Percentiles rank a stretch among this genome's conserved stretches.
These are phyloP conservation scores for Cyclospora cayetanensis DNA, from an alignment of 169 alveolate species.

Conservation along the genomic window DNA sequence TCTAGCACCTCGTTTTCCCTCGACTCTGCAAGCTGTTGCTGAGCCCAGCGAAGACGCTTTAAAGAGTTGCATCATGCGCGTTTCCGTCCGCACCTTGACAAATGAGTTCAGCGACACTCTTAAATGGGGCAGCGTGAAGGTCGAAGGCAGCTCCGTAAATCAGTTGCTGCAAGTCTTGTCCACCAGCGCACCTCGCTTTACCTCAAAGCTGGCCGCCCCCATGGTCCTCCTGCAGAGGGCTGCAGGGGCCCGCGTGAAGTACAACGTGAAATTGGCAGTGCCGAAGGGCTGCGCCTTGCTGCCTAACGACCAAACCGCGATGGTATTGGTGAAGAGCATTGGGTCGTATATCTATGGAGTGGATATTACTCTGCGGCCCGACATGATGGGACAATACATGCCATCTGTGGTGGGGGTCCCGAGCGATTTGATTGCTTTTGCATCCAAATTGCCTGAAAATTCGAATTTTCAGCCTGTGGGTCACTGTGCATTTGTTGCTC, in stretches of 20 bases:
- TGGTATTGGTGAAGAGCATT: neutral
- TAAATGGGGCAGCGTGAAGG: conserved; percentile 17
- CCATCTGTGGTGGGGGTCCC: conserved; percentile 50
- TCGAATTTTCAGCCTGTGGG: conserved; percentile 53
- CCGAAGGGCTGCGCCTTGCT: conserved; percentile 40
- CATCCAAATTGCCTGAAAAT: conserved; percentile 9
- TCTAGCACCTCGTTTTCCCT: conserved; percentile 42
- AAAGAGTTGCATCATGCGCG: neutral
- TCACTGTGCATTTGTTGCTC: conserved; percentile 50
- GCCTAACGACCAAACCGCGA: neutral
- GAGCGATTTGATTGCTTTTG: conserved; percentile 18
- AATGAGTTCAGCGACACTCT: conserved; percentile 39
- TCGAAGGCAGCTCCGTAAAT: neutral
- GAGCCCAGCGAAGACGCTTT: conserved; percentile 28
- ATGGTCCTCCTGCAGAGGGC: neutral
- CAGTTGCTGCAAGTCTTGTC: conserved; percentile 18
- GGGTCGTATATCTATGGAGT: conserved; percentile 5
- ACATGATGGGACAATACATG: neutral
- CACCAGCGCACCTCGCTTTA: conserved; percentile 52
- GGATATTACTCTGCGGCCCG: neutral
- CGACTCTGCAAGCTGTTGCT: neutral
- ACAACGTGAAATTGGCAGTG: conserved; percentile 18
- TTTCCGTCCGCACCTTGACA: conserved; percentile 15
- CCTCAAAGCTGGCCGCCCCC: conserved; percentile 16
- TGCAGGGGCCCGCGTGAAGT: neutral